Percentiles rank a stretch among this genome's conserved stretches.
Evolutionary conservation across 768 basidiomycete species (phyloP).

Genomic region (Lepiota brunneoincarnata): DNA sequence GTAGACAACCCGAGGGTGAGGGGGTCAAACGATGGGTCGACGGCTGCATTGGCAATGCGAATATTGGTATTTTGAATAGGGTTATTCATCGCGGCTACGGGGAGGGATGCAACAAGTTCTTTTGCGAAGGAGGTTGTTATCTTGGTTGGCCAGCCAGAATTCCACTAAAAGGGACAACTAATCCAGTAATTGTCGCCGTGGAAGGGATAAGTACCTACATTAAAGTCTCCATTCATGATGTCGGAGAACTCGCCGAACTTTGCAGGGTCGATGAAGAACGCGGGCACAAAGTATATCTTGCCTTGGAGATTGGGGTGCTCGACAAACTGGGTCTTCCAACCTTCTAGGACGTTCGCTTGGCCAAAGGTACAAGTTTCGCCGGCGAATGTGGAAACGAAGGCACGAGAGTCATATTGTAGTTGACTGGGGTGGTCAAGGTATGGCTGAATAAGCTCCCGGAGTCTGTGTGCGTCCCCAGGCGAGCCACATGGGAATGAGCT

Average conservation of each 20-base stretch:
- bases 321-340: constrained; percentile 57
- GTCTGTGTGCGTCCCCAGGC: constrained; percentile 41
- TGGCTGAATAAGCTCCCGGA: constrained; percentile 52
- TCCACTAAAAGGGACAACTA: constrained; percentile 51
- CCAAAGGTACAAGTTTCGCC: constrained; percentile 73
- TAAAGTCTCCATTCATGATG: constrained; percentile 59
- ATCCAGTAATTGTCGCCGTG: constrained; percentile 1
- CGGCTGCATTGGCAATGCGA: constrained; percentile 10
- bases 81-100: neutral
- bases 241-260: constrained; percentile 42
- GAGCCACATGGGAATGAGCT: constrained; percentile 56
- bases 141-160: constrained; percentile 75
- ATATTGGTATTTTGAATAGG: neutral
- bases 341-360: constrained; percentile 42
- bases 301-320: constrained; percentile 43
- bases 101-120: constrained; percentile 20
- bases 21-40: constrained; percentile 14
- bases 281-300: constrained; percentile 61
- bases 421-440: constrained; percentile 61
- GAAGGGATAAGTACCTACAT: constrained; percentile 35
- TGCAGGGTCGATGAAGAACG: constrained; percentile 62
- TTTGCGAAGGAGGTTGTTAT: constrained; percentile 43
- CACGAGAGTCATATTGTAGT: constrained; percentile 38
- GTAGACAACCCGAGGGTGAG: constrained; percentile 17
- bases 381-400: constrained; percentile 69